A percentile compares a stretch with the other conserved stretches of the same genome.
These are phyloP conservation scores for Aschersonia sp. DNA, from an alignment of 2,329 filamentous ascomycete genomes.

Conservation along the genomic window DNA sequence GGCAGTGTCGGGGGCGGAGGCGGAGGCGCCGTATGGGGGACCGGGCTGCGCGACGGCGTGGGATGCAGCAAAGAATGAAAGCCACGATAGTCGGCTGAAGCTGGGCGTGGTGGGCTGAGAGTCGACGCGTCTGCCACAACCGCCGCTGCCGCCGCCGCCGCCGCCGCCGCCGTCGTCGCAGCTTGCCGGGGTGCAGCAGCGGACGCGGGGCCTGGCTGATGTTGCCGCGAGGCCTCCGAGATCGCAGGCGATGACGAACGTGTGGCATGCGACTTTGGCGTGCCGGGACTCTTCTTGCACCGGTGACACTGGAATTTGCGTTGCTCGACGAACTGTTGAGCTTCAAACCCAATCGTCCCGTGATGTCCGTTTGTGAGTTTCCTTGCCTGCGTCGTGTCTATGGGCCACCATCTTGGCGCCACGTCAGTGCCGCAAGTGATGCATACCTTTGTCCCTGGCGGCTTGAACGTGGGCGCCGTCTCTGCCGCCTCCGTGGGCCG, in stretches of 20 bases:
- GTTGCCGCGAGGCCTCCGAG: slow-evolving; percentile 8
- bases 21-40: slow-evolving; percentile 4
- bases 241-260: slow-evolving; percentile 8
- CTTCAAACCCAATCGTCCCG: slow-evolving; percentile 37
- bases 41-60: not conserved
- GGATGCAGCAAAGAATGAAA: slow-evolving; percentile 8
- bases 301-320: slow-evolving; percentile 62
- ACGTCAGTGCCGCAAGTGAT: slow-evolving; percentile 54
- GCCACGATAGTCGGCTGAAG: slow-evolving; percentile 11
- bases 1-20: slow-evolving; percentile 8
- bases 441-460: slow-evolving; percentile 40
- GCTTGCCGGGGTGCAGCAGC: slow-evolving; percentile 3
- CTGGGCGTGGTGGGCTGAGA: slow-evolving; percentile 14
- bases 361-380: slow-evolving; percentile 36
- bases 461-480: slow-evolving; percentile 12
- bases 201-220: slow-evolving; percentile 5
- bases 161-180: slow-evolving; percentile 1
- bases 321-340: slow-evolving; percentile 43
- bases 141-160: slow-evolving; percentile 5
- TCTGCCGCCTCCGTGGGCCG: slow-evolving; percentile 14
- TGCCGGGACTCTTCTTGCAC: slow-evolving; percentile 43
- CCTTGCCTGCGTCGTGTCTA: slow-evolving; percentile 36
- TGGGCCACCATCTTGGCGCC: slow-evolving; percentile 61
- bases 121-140: slow-evolving; percentile 7
- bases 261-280: slow-evolving; percentile 18